Evolutionary conservation across 1,284 basidiomycete genomes (phyloP).

Genomic region (Sporisorium scitamineum): DNA sequence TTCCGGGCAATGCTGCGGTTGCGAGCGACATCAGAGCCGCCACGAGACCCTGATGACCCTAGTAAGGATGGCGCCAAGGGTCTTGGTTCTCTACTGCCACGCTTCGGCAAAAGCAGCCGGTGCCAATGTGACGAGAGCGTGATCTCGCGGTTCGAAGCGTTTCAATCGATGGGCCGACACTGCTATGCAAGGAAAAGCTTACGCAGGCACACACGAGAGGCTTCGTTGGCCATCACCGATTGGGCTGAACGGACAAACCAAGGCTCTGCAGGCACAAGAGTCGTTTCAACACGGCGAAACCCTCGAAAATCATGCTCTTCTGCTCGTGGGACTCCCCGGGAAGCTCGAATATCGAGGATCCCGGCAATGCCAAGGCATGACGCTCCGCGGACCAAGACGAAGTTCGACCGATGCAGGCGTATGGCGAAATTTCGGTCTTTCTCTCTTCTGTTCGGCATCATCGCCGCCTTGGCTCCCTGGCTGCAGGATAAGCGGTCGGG

Average conservation of each 20-base stretch:
- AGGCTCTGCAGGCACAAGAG: neutral
- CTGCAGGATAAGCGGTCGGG: neutral
- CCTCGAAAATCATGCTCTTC: neutral
- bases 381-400: neutral
- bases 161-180: conserved; percentile 3
- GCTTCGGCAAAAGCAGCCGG: too few relatives aligned
- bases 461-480: neutral
- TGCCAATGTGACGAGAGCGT: neutral
- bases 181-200: neutral
- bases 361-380: conserved; percentile 21
- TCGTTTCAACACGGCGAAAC: neutral
- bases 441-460: neutral
- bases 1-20: neutral
- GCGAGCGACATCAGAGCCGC: neutral
- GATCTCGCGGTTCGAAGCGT: neutral
- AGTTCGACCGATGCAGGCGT: conserved; percentile 41
- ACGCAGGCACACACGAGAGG: neutral
- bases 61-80: neutral
- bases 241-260: neutral
- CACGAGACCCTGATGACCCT: neutral
- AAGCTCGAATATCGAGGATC: neutral
- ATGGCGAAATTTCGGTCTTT: conserved; percentile 10
- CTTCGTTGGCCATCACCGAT: neutral
- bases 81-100: neutral
- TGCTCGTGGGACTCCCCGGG: neutral